A percentile compares a stretch with the other conserved stretches of the same genome.
These are phyloP conservation scores for Citrullus colocynthis DNA, from an alignment of 306 rosid genomes.

Conservation along the genomic window DNA sequence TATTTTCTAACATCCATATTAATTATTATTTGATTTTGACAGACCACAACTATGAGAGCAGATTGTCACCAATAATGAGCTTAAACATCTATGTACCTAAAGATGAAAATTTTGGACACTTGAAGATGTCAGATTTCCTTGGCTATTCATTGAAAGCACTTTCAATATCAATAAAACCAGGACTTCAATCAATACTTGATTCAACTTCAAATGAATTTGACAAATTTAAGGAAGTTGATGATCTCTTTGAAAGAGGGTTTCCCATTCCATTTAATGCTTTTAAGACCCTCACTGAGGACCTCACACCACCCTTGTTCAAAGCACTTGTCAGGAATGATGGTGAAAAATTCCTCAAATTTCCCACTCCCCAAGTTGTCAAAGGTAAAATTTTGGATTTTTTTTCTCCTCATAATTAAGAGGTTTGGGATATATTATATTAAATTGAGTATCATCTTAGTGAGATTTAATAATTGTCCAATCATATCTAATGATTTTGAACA, in stretches of 20 bases:
- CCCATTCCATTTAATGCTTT: slow-evolving; percentile 36
- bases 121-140: slow-evolving; percentile 71
- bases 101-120: slow-evolving; percentile 69
- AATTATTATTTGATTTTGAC: not conserved
- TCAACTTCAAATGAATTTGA: slow-evolving; percentile 48
- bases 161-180: slow-evolving; percentile 50
- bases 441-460: too few relatives aligned
- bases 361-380: slow-evolving; percentile 68
- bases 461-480: too few relatives aligned
- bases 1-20: too few relatives aligned
- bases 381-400: slow-evolving; percentile 21
- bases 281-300: slow-evolving; percentile 30
- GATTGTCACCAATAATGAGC: slow-evolving; percentile 32
- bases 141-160: slow-evolving; percentile 53
- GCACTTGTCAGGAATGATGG: slow-evolving; percentile 61
- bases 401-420: too few relatives aligned
- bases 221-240: slow-evolving; percentile 41
- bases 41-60: slow-evolving; percentile 51
- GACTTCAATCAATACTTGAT: slow-evolving; percentile 44
- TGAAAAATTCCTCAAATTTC: slow-evolving; percentile 43
- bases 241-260: slow-evolving; percentile 66
- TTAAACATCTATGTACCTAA: slow-evolving; percentile 72
- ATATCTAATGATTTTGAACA: slow-evolving; percentile 22
- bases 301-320: slow-evolving; percentile 47
- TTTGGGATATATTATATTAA: too few relatives aligned